These are phyloP conservation scores for Rubia tinctorum DNA, from an alignment of 305 asterid species.

Conservation along the genomic window DNA sequence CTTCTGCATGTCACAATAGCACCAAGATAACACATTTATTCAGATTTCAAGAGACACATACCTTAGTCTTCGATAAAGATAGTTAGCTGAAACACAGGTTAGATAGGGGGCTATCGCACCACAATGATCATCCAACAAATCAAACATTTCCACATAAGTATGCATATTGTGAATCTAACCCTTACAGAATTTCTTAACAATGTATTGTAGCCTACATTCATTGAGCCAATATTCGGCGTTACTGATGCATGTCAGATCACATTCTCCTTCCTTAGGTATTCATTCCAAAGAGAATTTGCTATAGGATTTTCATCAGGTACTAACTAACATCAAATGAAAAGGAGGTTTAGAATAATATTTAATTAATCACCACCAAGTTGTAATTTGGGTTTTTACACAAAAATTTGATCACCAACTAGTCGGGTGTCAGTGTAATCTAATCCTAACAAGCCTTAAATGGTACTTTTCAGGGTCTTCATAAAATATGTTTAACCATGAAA, in stretches of 20 bases:
- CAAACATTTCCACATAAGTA: not conserved
- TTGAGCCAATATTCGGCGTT: not conserved
- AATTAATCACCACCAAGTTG: not conserved
- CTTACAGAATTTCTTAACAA: not conserved
- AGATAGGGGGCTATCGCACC: not conserved
- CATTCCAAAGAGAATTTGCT: not conserved
- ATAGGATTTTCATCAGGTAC: not conserved
- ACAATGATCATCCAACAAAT: not conserved
- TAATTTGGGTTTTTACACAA: not conserved
- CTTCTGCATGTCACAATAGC: constrained; percentile 53
- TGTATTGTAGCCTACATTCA: not conserved
- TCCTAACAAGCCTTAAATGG: not conserved
- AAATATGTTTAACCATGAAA: too few relatives aligned
- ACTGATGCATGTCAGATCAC: not conserved
- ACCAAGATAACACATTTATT: not conserved
- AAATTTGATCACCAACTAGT: not conserved
- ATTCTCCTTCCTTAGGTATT: not conserved
- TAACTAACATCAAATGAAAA: not conserved
- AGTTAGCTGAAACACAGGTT: not conserved
- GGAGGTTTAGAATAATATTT: not conserved
- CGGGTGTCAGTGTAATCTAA: not conserved
- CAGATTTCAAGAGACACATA: not conserved
- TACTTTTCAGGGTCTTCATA: not conserved
- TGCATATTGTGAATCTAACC: not conserved
- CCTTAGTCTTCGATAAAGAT: not conserved